These are phyloP conservation scores for Plasmopara viticola DNA, from an alignment of 352 stramenopile species.

Conservation along the genomic window DNA sequence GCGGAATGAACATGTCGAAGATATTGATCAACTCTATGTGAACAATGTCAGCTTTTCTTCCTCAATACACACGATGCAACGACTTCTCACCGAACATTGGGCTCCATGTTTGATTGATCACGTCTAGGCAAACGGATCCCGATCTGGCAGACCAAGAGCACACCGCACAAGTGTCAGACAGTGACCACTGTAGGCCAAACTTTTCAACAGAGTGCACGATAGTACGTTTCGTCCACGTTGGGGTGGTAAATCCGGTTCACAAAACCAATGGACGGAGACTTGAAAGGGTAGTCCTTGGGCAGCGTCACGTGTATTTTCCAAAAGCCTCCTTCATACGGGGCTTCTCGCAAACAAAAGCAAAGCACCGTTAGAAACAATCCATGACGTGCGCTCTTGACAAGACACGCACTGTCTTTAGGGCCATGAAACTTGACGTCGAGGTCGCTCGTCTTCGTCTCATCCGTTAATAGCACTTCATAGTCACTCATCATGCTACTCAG, in stretches of 20 bases:
- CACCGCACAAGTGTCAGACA: slow-evolving; percentile 2
- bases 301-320: slow-evolving; percentile 93
- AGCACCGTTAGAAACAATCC: slow-evolving; percentile 8
- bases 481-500: slow-evolving; percentile 84
- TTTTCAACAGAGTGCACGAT: neutral
- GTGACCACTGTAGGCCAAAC: neutral
- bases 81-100: slow-evolving; percentile 83
- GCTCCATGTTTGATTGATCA: slow-evolving; percentile 94
- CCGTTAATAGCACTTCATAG: slow-evolving; percentile 80
- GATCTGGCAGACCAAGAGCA: slow-evolving; percentile 39
- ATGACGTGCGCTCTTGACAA: neutral
- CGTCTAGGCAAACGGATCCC: slow-evolving; percentile 89
- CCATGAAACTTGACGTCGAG: slow-evolving; percentile 85
- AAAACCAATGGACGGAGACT: slow-evolving; percentile 91
- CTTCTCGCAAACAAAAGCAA: slow-evolving; percentile 30
- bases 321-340: slow-evolving; percentile 86
- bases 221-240: slow-evolving; percentile 91
- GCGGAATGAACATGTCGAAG: slow-evolving; percentile 91
- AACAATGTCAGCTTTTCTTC: neutral
- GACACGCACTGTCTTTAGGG: slow-evolving; percentile 69
- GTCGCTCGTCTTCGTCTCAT: slow-evolving; percentile 77
- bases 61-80: neutral
- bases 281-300: slow-evolving; percentile 91
- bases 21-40: slow-evolving; percentile 87
- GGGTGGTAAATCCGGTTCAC: slow-evolving; percentile 91